phyloP scores from a whole-genome alignment of 805 yeast species.

The Wickerhamiella hasegawae region DNA sequence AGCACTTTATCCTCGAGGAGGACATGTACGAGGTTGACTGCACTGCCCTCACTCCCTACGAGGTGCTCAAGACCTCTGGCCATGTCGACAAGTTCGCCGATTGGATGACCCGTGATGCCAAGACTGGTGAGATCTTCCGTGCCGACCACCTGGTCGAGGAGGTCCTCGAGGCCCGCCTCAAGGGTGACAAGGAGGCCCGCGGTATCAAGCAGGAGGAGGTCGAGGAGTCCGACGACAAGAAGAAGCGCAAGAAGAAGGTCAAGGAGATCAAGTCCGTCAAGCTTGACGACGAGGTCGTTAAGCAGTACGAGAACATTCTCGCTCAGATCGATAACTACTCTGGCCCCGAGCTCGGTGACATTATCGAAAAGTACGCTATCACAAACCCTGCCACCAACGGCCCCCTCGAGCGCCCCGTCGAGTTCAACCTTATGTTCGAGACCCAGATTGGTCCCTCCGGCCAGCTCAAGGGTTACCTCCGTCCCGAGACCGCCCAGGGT shows the following conservation, averaged over 20 bases:
- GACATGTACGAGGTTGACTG: conserved; percentile 98
- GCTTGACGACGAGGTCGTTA: conserved; percentile 63
- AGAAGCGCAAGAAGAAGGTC: conserved; percentile 89
- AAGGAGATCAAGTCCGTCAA: conserved; percentile 82
- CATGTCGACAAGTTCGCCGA: conserved; percentile 98
- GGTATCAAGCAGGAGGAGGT: conserved; percentile 51
- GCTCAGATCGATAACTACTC: conserved; percentile 89
- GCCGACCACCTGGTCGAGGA: conserved; percentile 97
- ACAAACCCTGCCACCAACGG: conserved; percentile 86
- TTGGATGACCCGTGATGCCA: conserved; percentile 95
- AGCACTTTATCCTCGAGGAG: conserved; percentile 92
- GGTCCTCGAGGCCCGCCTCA: conserved; percentile 87
- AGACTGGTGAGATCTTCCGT: conserved; percentile 95
- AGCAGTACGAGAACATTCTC: conserved; percentile 70
- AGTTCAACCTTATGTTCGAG: conserved; percentile 97
- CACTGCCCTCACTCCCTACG: conserved; percentile 95
- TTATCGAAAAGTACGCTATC: conserved; percentile 69
- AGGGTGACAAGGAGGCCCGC: conserved; percentile 95
- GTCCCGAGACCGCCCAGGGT: conserved; percentile 99
- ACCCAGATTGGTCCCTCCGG: conserved; percentile 99
- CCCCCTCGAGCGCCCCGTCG: conserved; percentile 73
- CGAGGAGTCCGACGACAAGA: conserved; percentile 65
- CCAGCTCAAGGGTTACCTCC: conserved; percentile 79
- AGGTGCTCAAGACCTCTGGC: conserved; percentile 95
- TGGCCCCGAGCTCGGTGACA: conserved; percentile 81